A percentile compares a stretch with the other conserved stretches of the same genome.
phyloP scores from a whole-genome alignment of 2,329 filamentous ascomycete species.

The Fusarium pseudocircinatum region DNA sequence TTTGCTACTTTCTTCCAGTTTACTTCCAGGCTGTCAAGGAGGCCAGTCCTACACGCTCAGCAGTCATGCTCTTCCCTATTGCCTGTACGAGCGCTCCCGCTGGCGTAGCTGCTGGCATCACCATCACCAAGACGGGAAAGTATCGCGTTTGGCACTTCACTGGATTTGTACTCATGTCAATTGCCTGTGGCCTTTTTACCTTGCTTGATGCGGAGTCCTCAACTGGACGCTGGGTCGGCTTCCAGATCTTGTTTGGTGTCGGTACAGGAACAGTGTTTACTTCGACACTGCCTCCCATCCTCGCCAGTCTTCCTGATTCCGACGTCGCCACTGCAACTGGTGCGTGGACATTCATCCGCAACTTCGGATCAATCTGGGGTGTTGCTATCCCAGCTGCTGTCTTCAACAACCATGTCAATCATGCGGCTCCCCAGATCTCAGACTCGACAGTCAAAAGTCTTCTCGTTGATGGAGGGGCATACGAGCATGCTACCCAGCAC shows the following conservation, averaged over 20 bases:
- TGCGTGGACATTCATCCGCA: slow-evolving; percentile 57
- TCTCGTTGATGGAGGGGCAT: slow-evolving; percentile 37
- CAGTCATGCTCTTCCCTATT: slow-evolving; percentile 45
- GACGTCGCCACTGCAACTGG: slow-evolving; percentile 52
- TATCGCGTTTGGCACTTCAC: slow-evolving; percentile 48
- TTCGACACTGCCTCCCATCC: slow-evolving; percentile 54
- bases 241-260: slow-evolving; percentile 52
- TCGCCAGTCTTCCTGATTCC: slow-evolving; percentile 50
- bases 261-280: slow-evolving; percentile 56
- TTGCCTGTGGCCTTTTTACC: slow-evolving; percentile 55
- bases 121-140: slow-evolving; percentile 45
- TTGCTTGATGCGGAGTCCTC: slow-evolving; percentile 51
- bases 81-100: slow-evolving; percentile 40
- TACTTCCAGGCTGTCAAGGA: slow-evolving; percentile 58
- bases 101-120: slow-evolving; percentile 39
- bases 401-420: slow-evolving; percentile 42
- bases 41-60: slow-evolving; percentile 46
- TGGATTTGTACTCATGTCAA: slow-evolving; percentile 47
- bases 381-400: slow-evolving; percentile 55
- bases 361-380: slow-evolving; percentile 59
- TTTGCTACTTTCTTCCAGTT: slow-evolving; percentile 55
- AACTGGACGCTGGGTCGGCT: slow-evolving; percentile 52
- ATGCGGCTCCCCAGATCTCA: slow-evolving; percentile 3
- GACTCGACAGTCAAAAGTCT: slow-evolving; percentile 1
- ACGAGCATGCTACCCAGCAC: slow-evolving; percentile 36